phyloP scores from a whole-genome alignment of 2,329 filamentous ascomycete species.

The Parastagonospora avenae region DNA sequence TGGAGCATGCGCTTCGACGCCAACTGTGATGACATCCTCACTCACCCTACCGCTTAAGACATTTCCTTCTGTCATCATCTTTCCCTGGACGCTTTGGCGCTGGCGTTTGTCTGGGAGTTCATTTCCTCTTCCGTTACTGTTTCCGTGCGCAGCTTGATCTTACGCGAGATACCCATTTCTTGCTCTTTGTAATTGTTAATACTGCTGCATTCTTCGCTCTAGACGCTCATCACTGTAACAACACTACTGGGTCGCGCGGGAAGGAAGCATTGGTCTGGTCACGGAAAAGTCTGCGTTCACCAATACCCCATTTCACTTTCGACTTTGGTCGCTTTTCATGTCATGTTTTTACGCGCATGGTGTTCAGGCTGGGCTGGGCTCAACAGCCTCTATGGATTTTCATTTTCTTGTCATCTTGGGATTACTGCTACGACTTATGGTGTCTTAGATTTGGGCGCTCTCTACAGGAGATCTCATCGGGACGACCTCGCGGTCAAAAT shows the following conservation, averaged over 20 bases:
- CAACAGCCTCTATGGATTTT: constrained; percentile 14
- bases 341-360: constrained; percentile 21
- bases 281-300: constrained; percentile 45
- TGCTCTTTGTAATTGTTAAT: constrained; percentile 44
- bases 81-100: constrained; percentile 30
- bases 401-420: constrained; percentile 17
- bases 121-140: constrained; percentile 15
- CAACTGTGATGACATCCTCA: constrained; percentile 90
- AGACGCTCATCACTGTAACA: constrained; percentile 43
- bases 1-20: constrained; percentile 96
- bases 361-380: constrained; percentile 23
- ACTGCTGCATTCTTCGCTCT: constrained; percentile 41
- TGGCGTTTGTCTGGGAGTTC: constrained; percentile 32
- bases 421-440: constrained; percentile 18
- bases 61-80: constrained; percentile 11
- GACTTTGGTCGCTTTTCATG: constrained; percentile 12
- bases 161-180: constrained; percentile 49
- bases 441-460: constrained; percentile 25
- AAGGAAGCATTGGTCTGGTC: constrained; percentile 44
- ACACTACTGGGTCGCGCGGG: constrained; percentile 33
- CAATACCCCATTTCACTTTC: constrained; percentile 39
- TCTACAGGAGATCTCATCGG: constrained; percentile 19
- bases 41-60: constrained; percentile 51
- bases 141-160: constrained; percentile 36
- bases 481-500: constrained; percentile 38